These are phyloP conservation scores for Ophiosphaerella narmari DNA, from an alignment of 2,329 filamentous ascomycete genomes.

Conservation along the genomic window DNA sequence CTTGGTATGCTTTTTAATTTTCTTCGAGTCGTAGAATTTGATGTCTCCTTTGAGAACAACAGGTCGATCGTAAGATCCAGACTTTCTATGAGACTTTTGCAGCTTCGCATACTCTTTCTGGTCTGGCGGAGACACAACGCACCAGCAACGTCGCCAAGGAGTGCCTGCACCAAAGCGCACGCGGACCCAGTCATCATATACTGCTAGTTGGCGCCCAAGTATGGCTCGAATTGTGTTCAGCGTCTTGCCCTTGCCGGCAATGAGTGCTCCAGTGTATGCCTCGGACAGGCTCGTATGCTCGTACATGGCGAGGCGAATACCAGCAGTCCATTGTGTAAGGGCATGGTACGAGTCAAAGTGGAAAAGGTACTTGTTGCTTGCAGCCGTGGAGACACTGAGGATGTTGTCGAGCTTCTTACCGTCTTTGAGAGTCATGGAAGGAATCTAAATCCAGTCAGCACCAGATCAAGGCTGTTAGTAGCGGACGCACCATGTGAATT, in stretches of 20 bases:
- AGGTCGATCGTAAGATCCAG: slow-evolving; percentile 79
- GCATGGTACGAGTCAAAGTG: slow-evolving; percentile 97
- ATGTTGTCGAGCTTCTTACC: slow-evolving; percentile 91
- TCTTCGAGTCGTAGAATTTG: slow-evolving; percentile 90
- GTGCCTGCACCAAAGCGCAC: slow-evolving; percentile 95
- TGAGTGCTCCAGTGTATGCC: slow-evolving; percentile 92
- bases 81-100: slow-evolving; percentile 81
- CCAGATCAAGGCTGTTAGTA: not conserved
- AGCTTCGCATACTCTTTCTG: slow-evolving; percentile 88
- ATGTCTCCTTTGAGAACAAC: slow-evolving; percentile 82
- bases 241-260: slow-evolving; percentile 88
- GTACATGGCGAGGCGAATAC: slow-evolving; percentile 90
- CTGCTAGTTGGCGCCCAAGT: slow-evolving; percentile 77
- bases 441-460: slow-evolving; percentile 40
- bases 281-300: slow-evolving; percentile 93
- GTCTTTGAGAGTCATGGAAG: slow-evolving; percentile 85
- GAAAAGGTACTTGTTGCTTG: slow-evolving; percentile 90
- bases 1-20: slow-evolving; percentile 86
- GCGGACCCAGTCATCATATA: slow-evolving; percentile 89
- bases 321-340: slow-evolving; percentile 92
- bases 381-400: slow-evolving; percentile 91
- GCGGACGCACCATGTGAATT: slow-evolving; percentile 84
- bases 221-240: slow-evolving; percentile 90
- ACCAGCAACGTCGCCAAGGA: slow-evolving; percentile 96
- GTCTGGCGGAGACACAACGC: slow-evolving; percentile 87